Evolutionary conservation across 305 asterid species (phyloP).

Genomic region (Fraxinus angustifolia): DNA sequence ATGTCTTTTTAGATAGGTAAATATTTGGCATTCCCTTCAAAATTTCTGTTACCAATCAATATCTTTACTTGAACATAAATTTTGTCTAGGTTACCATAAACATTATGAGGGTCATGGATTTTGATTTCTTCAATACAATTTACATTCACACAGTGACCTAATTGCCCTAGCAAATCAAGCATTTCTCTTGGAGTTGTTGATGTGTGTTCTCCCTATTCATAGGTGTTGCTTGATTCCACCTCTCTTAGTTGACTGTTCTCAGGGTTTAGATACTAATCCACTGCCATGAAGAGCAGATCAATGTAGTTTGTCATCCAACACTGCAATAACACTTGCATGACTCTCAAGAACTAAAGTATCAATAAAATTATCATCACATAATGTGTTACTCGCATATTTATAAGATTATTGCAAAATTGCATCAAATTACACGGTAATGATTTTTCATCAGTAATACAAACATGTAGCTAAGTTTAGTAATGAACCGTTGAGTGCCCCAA

Average conservation of each 20-base stretch:
- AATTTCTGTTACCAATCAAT: not conserved
- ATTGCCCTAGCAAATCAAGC: not conserved
- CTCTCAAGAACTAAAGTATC: not conserved
- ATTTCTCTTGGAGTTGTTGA: not conserved
- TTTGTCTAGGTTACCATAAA: not conserved
- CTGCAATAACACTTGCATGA: not conserved
- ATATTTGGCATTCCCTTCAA: not conserved
- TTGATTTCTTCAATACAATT: not conserved
- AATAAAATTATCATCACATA: not conserved
- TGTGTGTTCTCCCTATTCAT: not conserved
- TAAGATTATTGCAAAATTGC: not conserved
- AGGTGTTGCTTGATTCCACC: not conserved
- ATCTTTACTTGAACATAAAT: not conserved
- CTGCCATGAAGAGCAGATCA: not conserved
- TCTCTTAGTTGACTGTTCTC: not conserved
- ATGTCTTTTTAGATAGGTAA: not conserved
- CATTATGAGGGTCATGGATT: not conserved
- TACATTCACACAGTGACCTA: not conserved
- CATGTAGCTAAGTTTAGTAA: not conserved
- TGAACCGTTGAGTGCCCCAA: not conserved
- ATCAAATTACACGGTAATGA: not conserved
- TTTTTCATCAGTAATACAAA: not conserved
- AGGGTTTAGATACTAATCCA: not conserved
- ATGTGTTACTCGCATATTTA: not conserved
- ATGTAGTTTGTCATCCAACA: not conserved